These are phyloP conservation scores for Saccharomyces cerevisiae DNA, from an alignment of 805 yeast genomes.

Conservation along the genomic window DNA sequence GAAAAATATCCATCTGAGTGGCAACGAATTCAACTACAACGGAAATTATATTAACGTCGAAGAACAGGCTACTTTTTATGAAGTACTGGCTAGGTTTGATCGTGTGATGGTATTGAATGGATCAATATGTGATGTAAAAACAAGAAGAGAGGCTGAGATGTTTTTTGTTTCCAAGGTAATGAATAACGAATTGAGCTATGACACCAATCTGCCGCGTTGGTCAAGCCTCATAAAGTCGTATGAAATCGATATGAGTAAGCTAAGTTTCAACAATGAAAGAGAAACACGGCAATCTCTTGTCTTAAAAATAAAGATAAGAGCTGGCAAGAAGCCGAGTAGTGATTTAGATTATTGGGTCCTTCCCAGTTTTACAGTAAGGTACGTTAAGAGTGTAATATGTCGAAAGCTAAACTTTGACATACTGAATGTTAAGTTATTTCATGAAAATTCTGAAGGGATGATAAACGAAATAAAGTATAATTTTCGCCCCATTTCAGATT, in stretches of 20 bases:
- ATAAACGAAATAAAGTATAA: slow-evolving; percentile 12
- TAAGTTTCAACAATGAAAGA: slow-evolving; percentile 8
- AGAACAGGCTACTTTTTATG: slow-evolving; percentile 15
- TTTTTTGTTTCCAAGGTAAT: slow-evolving; percentile 49
- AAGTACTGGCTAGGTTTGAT: slow-evolving; percentile 41
- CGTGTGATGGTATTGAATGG: slow-evolving; percentile 49
- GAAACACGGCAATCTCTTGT: slow-evolving; percentile 4
- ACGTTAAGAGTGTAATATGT: slow-evolving; percentile 18
- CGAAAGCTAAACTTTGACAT: slow-evolving; percentile 2
- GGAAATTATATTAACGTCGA: slow-evolving; percentile 11
- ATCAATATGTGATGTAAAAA: slow-evolving; percentile 36
- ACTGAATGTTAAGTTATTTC: slow-evolving; percentile 7
- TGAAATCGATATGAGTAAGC: slow-evolving; percentile 10
- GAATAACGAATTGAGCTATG: slow-evolving; percentile 21
- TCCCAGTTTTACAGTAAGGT: slow-evolving; percentile 15
- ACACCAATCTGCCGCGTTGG: slow-evolving; percentile 34
- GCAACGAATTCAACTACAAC: slow-evolving; percentile 40
- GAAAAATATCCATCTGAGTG: slow-evolving; percentile 39
- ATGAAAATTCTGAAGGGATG: slow-evolving; percentile 3
- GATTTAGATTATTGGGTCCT: slow-evolving; percentile 6
- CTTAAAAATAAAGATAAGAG: slow-evolving; percentile 5
- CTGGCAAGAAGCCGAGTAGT: slow-evolving; percentile 1
- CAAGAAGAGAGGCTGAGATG: slow-evolving; percentile 58
- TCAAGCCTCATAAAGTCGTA: slow-evolving; percentile 32
- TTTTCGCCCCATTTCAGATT: slow-evolving; percentile 15